Evolutionary conservation across 371 early-diverging fungal species (phyloP).

Genomic region (Syncephalastrum contaminatum): DNA sequence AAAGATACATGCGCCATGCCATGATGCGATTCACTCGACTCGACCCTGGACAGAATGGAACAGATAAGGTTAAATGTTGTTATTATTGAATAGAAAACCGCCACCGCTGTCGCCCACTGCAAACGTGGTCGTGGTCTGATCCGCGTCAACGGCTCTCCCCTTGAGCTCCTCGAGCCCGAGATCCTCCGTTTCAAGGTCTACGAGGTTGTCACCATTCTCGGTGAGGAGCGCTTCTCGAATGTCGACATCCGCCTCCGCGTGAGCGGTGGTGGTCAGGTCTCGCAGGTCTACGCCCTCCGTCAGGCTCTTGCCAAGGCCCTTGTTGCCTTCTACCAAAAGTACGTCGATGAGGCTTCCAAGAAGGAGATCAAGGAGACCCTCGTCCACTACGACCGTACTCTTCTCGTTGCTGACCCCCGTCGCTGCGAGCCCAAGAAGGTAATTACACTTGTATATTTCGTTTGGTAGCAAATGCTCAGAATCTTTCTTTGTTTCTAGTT

Average conservation of each 20-base stretch:
- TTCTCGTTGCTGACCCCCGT: conserved; percentile 98
- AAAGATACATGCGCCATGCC: too few relatives aligned
- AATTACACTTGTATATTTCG: not conserved
- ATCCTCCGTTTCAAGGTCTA: conserved; percentile 95
- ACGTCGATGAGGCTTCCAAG: conserved; percentile 98
- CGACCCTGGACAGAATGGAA: too few relatives aligned
- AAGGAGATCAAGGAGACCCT: conserved; percentile 96
- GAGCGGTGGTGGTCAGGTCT: conserved; percentile 92
- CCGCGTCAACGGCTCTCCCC: conserved; percentile 95
- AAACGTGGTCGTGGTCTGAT: conserved; percentile 94
- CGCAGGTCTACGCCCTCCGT: conserved; percentile 97
- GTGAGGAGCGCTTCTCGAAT: conserved; percentile 90
- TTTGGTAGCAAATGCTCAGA: too few relatives aligned
- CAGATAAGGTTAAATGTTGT: not conserved
- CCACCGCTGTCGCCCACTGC: conserved; percentile 97
- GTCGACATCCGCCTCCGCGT: conserved; percentile 96
- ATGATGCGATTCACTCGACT: too few relatives aligned
- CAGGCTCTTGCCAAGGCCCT: conserved; percentile 98
- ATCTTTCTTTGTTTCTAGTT: conserved; percentile 52
- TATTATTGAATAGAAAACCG: conserved; percentile 83
- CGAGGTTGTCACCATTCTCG: conserved; percentile 95
- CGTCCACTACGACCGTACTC: conserved; percentile 94
- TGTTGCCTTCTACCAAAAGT: conserved; percentile 98
- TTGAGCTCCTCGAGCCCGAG: conserved; percentile 93
- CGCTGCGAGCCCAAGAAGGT: conserved; percentile 99